A percentile compares a stretch with the other conserved stretches of the same genome.
These are phyloP conservation scores for Harringtonia aguacate DNA, from an alignment of 2,329 filamentous ascomycete genomes.

Conservation along the genomic window DNA sequence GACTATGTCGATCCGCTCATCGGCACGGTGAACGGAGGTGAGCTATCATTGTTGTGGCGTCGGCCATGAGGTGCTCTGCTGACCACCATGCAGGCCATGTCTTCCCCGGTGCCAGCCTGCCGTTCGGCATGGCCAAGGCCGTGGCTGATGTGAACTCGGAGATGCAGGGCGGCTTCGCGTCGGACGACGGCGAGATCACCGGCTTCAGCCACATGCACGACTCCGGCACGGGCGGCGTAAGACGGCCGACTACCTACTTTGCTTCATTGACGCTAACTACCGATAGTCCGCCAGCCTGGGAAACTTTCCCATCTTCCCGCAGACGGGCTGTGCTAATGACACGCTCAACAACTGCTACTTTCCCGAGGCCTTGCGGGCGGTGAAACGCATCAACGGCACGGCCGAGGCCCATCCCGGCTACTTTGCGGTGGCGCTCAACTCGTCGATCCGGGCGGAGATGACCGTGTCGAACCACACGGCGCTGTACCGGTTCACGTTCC, in stretches of 20 bases:
- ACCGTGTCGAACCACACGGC: conserved; percentile 50
- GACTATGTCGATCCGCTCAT: conserved; percentile 35
- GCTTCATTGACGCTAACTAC: not conserved
- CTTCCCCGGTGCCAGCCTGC: conserved; percentile 43
- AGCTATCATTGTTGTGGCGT: too few species aligned
- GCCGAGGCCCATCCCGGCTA: conserved; percentile 41
- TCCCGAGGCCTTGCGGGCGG: conserved; percentile 32
- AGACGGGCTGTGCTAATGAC: conserved; percentile 15
- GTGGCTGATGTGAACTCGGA: conserved; percentile 39
- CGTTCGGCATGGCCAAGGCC: conserved; percentile 46
- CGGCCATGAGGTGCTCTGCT: too few species aligned
- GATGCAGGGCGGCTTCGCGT: conserved; percentile 33
- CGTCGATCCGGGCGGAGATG: conserved; percentile 45
- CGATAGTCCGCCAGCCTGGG: conserved; percentile 28
- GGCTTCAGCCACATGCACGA: conserved; percentile 40
- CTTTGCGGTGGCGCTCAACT: conserved; percentile 44
- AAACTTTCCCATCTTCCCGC: conserved; percentile 35
- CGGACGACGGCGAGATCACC: conserved; percentile 34
- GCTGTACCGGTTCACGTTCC: conserved; percentile 51
- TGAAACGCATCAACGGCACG: conserved; percentile 27
- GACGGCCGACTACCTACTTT: not conserved
- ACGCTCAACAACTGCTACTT: conserved; percentile 48
- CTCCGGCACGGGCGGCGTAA: conserved; percentile 28
- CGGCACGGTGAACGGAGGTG: conserved; percentile 25
- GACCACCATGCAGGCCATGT: conserved; percentile 46